phyloP scores from a whole-genome alignment of 116 monocot genomes.

The Thalassia testudinum region DNA sequence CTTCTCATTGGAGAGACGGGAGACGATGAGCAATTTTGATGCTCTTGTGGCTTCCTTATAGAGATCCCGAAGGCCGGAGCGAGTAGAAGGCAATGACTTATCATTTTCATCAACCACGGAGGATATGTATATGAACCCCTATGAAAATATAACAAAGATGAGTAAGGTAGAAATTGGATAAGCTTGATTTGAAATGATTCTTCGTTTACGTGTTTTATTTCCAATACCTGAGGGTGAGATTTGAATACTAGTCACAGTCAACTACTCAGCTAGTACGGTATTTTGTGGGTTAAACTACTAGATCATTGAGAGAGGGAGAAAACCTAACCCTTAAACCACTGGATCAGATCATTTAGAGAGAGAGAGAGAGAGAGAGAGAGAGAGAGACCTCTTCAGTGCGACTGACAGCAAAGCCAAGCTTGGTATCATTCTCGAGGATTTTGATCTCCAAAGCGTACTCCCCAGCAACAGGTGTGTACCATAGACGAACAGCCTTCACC shows the following conservation, averaged over 20 bases:
- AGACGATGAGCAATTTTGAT: constrained; percentile 49
- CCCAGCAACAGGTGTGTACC: constrained; percentile 61
- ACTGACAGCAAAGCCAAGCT: constrained; percentile 68
- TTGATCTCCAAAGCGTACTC: constrained; percentile 50
- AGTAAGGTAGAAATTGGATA: not conserved
- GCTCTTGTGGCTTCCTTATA: constrained; percentile 36
- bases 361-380: not conserved
- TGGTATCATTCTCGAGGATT: constrained; percentile 42
- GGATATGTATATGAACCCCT: constrained; percentile 77
- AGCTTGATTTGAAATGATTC: not conserved
- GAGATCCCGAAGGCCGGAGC: constrained; percentile 50
- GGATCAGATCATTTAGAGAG: not conserved
- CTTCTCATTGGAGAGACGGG: constrained; percentile 59
- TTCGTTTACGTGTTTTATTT: too few relatives aligned
- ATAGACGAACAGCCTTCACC: constrained; percentile 60
- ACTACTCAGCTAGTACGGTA: too few relatives aligned
- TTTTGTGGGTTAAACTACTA: too few relatives aligned
- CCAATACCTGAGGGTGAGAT: not conserved
- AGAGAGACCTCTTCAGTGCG: constrained; percentile 65
- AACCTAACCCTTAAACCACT: not conserved
- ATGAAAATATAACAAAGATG: not conserved
- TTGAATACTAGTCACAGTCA: not conserved
- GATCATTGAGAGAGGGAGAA: not conserved
- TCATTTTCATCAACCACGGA: constrained; percentile 53
- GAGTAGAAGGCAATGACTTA: constrained; percentile 23